Evolutionary conservation across 148 eudicot genomes (phyloP).

Genomic region (Mesembryanthemum crystallinum): DNA sequence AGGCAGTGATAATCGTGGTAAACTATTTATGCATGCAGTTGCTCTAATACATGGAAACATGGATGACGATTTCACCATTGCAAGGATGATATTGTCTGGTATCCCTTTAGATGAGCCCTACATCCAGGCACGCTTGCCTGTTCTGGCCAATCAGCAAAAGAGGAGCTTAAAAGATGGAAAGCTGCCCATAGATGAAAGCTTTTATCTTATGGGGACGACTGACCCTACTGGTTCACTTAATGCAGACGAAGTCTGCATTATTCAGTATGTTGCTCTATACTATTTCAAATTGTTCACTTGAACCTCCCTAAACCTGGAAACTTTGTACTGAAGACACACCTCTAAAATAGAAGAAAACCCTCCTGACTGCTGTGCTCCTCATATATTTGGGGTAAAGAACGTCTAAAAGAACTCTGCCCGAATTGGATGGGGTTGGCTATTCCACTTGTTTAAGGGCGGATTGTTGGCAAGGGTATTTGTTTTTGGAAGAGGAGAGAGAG

Average conservation of each 20-base stretch:
- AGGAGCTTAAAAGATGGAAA: conserved; percentile 47
- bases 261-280: conserved; percentile 38
- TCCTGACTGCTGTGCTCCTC: neutral
- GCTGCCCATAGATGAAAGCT: conserved; percentile 60
- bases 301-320: neutral
- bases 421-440: no score
- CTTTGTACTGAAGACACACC: neutral
- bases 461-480: no score
- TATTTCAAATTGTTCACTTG: neutral
- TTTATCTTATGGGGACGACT: conserved; percentile 68
- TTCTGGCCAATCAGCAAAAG: conserved; percentile 36
- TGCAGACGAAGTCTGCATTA: conserved; percentile 56
- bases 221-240: conserved; percentile 64
- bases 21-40: conserved; percentile 34
- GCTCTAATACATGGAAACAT: conserved; percentile 34
- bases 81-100: conserved; percentile 53
- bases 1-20: neutral
- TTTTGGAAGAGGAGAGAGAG: no score
- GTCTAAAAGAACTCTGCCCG: no score
- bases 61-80: conserved; percentile 40
- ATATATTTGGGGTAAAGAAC: no score
- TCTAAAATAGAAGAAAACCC: no score
- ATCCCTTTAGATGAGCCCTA: conserved; percentile 63
- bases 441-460: no score
- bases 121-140: conserved; percentile 40